Conservation (phyloP, 2,329 filamentous ascomycete species). For the Phyllosticta capitalensis region DNA sequence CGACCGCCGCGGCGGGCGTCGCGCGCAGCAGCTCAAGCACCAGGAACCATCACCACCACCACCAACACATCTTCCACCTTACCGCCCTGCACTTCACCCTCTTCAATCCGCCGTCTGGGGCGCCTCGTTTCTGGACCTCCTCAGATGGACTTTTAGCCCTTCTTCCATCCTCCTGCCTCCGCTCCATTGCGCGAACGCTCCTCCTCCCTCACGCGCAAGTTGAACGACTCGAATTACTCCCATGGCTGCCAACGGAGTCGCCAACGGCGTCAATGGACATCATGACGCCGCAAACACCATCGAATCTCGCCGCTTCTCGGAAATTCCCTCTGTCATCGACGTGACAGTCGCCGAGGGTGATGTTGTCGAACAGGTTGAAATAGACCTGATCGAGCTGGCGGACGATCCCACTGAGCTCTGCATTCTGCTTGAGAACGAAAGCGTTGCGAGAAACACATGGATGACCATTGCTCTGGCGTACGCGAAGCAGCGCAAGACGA, state of each 20-base stretch:
- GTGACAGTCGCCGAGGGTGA: constrained; percentile 54
- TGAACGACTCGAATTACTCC: neutral
- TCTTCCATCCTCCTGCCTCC: neutral
- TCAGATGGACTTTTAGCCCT: neutral
- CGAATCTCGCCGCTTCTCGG: constrained; percentile 9
- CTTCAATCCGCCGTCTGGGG: neutral
- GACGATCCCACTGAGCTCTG: constrained; percentile 95
- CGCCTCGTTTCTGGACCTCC: neutral
- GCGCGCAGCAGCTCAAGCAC: neutral
- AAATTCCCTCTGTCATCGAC: constrained; percentile 11
- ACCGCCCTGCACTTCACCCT: neutral
- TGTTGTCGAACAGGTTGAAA: constrained; percentile 69
- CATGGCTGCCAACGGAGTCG: constrained; percentile 9
- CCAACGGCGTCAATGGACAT: constrained; percentile 10
- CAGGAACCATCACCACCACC: neutral
- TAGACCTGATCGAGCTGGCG: constrained; percentile 80
- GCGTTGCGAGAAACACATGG: constrained; percentile 86
- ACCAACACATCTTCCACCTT: neutral
- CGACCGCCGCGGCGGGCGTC: neutral
- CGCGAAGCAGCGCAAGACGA: constrained; percentile 88
- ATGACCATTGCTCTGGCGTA: constrained; percentile 97
- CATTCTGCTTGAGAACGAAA: constrained; percentile 88
- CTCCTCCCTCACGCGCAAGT: neutral
- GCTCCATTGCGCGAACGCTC: neutral
- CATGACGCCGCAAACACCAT: neutral